Conservation (phyloP, 2,329 filamentous ascomycete species). For the Aspergillus udagawae region DNA sequence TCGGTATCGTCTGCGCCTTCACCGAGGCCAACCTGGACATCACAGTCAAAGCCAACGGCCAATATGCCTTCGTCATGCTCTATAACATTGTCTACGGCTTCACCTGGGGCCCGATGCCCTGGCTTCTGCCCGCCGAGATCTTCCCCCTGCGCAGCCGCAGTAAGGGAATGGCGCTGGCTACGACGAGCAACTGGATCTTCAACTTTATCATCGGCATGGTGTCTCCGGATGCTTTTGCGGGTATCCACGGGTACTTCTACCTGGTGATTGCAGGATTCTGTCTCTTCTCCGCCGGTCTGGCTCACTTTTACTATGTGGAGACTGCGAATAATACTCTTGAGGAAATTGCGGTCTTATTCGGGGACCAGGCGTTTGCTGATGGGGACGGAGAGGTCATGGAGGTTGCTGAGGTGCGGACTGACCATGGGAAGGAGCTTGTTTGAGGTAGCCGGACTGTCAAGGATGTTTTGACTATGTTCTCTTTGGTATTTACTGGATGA, state of each 20-base stretch:
- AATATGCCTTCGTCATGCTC: constrained; percentile 38
- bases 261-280: constrained; percentile 42
- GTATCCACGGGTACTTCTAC: constrained; percentile 43
- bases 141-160: constrained; percentile 35
- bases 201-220: constrained; percentile 44
- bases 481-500: too few relatives aligned
- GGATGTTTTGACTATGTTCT: too few relatives aligned
- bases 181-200: constrained; percentile 51
- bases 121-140: constrained; percentile 29
- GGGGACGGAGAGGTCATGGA: constrained; percentile 7
- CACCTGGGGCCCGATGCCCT: constrained; percentile 40
- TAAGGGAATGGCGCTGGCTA: constrained; percentile 40
- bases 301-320: constrained; percentile 42
- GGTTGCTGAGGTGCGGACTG: constrained; percentile 4
- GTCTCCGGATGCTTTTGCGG: constrained; percentile 40
- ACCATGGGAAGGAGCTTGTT: constrained; percentile 1
- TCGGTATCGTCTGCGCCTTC: constrained; percentile 38
- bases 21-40: constrained; percentile 26
- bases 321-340: constrained; percentile 32
- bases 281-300: constrained; percentile 33
- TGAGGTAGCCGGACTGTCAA: too few relatives aligned
- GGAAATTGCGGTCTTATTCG: constrained; percentile 40
- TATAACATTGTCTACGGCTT: constrained; percentile 38
- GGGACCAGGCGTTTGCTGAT: constrained; percentile 36
- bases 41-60: constrained; percentile 31